Conservation (phyloP, 225 moss, liverwort and hornwort species). For the Bryoerythrophyllum caledonicum region DNA sequence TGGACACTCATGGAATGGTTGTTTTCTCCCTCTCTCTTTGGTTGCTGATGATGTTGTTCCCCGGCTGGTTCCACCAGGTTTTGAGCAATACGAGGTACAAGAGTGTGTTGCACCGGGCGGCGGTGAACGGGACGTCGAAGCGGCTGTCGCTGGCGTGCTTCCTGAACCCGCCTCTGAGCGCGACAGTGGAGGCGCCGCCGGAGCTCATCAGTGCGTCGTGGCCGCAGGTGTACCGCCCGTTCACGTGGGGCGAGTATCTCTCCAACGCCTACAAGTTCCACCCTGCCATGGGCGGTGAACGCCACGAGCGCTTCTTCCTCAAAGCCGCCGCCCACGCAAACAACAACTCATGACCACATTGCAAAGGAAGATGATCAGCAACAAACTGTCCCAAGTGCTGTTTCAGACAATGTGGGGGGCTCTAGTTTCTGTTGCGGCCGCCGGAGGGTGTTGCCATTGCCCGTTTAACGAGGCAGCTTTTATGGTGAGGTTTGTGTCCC, state of each 20-base stretch:
- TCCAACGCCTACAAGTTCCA: conserved; percentile 49
- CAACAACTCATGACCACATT: neutral
- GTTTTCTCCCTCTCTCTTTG: too few species aligned
- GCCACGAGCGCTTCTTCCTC: conserved; percentile 48
- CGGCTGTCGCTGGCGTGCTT: conserved; percentile 65
- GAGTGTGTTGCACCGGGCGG: conserved; percentile 61
- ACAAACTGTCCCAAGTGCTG: neutral
- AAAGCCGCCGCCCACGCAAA: neutral
- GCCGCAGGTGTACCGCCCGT: conserved; percentile 60
- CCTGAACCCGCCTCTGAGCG: conserved; percentile 45
- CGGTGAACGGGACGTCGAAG: conserved; percentile 57
- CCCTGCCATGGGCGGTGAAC: conserved; percentile 44
- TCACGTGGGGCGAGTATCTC: conserved; percentile 58
- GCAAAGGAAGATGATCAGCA: neutral
- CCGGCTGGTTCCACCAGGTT: conserved; percentile 31
- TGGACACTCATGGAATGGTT: too few species aligned
- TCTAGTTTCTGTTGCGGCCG: neutral
- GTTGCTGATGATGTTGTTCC: too few species aligned
- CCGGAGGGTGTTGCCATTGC: neutral
- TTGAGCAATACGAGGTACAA: conserved; percentile 63
- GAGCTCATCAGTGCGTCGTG: conserved; percentile 44
- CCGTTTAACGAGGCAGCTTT: neutral
- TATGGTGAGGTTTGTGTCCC: neutral
- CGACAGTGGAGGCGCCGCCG: conserved; percentile 44
- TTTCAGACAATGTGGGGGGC: neutral